Conservation (phyloP, 495 filamentous ascomycete species). For the Tuber borchii region DNA sequence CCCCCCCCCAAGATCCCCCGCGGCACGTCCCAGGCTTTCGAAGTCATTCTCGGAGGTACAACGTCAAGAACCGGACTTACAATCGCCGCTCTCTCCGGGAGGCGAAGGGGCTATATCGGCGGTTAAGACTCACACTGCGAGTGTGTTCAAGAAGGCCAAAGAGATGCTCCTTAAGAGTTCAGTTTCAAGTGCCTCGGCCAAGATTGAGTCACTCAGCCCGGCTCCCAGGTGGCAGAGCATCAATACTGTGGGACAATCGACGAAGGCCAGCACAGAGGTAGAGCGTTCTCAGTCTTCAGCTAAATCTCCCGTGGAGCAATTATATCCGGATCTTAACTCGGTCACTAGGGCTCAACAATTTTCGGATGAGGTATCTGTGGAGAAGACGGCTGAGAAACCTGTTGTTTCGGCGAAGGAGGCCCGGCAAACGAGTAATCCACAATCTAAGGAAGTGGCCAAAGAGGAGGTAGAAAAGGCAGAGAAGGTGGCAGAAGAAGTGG, state of each 20-base stretch:
- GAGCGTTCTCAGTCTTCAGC: neutral
- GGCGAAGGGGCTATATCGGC: slow-evolving; percentile 35
- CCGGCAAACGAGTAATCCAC: slow-evolving; percentile 23
- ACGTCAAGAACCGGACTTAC: neutral
- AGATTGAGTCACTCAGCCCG: slow-evolving; percentile 43
- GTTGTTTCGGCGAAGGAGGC: slow-evolving; percentile 8
- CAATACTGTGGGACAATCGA: slow-evolving; percentile 26
- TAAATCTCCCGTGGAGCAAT: slow-evolving; percentile 25
- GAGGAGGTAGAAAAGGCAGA: slow-evolving; percentile 42
- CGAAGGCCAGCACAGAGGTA: slow-evolving; percentile 7
- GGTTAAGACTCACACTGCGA: slow-evolving; percentile 40
- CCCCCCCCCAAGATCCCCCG: neutral
- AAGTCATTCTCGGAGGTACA: neutral
- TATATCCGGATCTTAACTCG: slow-evolving; percentile 35
- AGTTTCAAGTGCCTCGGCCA: slow-evolving; percentile 41
- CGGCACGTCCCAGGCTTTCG: neutral
- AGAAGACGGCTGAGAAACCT: slow-evolving; percentile 33
- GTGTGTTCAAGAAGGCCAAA: slow-evolving; percentile 38
- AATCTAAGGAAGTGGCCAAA: slow-evolving; percentile 20
- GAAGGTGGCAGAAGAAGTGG: slow-evolving; percentile 48
- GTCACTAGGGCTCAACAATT: slow-evolving; percentile 48
- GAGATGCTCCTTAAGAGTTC: slow-evolving; percentile 56
- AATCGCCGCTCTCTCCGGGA: slow-evolving; percentile 16
- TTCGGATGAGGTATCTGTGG: slow-evolving; percentile 50
- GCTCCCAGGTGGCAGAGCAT: slow-evolving; percentile 48